These are phyloP conservation scores for Solanum chiquidenum DNA, from an alignment of 257 asterid species.

Conservation along the genomic window DNA sequence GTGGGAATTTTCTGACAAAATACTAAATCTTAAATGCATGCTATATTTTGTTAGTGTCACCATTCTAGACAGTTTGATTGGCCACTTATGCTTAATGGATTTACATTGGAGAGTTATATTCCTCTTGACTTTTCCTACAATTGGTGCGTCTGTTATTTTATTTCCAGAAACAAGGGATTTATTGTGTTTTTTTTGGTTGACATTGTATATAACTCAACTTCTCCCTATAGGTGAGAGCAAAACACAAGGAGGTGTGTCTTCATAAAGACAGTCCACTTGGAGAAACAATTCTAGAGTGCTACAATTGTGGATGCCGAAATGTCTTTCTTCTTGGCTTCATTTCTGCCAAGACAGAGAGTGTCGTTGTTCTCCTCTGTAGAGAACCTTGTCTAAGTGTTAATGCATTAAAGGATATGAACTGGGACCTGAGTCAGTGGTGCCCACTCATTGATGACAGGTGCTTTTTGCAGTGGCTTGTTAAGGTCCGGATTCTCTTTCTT, in stretches of 20 bases:
- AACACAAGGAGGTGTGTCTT: conserved; percentile 99
- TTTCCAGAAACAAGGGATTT: background rate
- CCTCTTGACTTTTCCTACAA: background rate
- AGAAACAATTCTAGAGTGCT: conserved; percentile 95
- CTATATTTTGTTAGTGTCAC: background rate
- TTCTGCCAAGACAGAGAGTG: conserved; percentile 98
- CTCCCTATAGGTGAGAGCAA: conserved; percentile 72
- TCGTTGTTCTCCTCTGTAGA: conserved; percentile 93
- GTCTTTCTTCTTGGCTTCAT: conserved; percentile 97
- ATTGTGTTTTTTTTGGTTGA: background rate
- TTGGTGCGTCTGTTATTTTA: background rate
- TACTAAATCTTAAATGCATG: background rate
- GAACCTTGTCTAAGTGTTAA: conserved; percentile 92
- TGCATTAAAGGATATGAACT: conserved; percentile 97
- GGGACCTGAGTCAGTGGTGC: conserved; percentile 99
- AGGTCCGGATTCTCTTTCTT: conserved; percentile 33
- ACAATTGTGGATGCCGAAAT: conserved; percentile 97
- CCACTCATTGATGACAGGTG: conserved; percentile 99
- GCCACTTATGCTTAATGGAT: background rate
- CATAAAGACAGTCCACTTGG: conserved; percentile 99
- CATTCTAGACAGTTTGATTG: background rate
- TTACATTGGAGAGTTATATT: background rate
- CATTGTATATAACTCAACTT: background rate
- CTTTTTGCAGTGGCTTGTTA: conserved; percentile 95
- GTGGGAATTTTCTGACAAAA: background rate